phyloP scores from a whole-genome alignment of 352 stramenopile genomes.

The Globisporangium carolinianum region DNA sequence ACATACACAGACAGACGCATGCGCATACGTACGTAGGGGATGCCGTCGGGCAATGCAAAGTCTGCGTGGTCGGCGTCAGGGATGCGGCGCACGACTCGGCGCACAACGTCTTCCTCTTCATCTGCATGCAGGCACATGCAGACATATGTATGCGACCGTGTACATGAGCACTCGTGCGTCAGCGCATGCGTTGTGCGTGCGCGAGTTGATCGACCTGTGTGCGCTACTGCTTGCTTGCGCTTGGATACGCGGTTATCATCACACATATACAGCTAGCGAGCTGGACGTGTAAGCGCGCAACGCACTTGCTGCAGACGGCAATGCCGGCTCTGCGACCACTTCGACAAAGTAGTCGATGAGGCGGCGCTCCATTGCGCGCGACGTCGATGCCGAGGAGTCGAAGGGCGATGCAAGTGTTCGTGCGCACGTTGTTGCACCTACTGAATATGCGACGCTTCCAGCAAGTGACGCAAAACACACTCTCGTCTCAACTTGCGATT shows the following conservation, averaged over 20 bases:
- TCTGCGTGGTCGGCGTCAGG: slow-evolving; percentile 40
- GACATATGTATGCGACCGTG: neutral
- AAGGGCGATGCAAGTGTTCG: neutral
- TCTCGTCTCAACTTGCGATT: neutral
- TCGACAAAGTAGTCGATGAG: slow-evolving; percentile 79
- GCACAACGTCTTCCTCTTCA: slow-evolving; percentile 34
- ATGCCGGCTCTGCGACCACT: slow-evolving; percentile 34
- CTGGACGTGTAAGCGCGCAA: too few species aligned
- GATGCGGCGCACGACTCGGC: slow-evolving; percentile 33
- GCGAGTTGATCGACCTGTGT: too few species aligned
- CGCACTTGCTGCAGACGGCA: neutral
- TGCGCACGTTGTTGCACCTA: too few species aligned
- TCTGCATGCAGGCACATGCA: slow-evolving; percentile 6
- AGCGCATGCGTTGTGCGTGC: neutral
- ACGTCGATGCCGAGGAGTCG: neutral
- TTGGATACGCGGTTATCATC: neutral
- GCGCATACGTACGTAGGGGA: slow-evolving; percentile 47
- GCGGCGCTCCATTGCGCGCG: slow-evolving; percentile 16
- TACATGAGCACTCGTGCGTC: neutral
- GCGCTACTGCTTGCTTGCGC: too few species aligned
- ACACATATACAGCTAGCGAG: neutral
- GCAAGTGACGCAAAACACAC: neutral
- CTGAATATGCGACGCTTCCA: neutral
- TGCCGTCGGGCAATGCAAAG: slow-evolving; percentile 59
- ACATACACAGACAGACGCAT: neutral